These are phyloP conservation scores for Mycosphaerella arachidis DNA, from an alignment of 2,329 filamentous ascomycete genomes.

Conservation along the genomic window DNA sequence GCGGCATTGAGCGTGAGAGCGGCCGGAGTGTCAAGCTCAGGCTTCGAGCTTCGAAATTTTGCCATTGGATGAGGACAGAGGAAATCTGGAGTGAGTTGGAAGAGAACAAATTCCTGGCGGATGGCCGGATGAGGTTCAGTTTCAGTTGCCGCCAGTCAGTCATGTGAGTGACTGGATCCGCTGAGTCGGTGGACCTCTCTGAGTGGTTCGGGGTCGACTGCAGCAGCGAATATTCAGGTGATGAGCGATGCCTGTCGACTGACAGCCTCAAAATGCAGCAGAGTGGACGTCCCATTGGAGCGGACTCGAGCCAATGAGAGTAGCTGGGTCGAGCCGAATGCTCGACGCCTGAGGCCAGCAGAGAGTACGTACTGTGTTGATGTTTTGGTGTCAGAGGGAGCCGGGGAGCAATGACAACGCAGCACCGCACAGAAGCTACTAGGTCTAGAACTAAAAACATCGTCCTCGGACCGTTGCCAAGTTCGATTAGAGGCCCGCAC, in stretches of 20 bases:
- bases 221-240: constrained; percentile 18
- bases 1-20: constrained; percentile 6
- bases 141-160: constrained; percentile 5
- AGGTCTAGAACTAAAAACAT: neutral
- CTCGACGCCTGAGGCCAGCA: neutral
- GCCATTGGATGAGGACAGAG: constrained; percentile 19
- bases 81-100: constrained; percentile 7
- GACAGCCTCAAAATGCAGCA: constrained; percentile 12
- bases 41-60: constrained; percentile 17
- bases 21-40: constrained; percentile 13
- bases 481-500: neutral
- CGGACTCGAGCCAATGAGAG: constrained; percentile 7
- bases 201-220: constrained; percentile 14
- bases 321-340: constrained; percentile 3
- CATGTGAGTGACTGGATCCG: constrained; percentile 17
- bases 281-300: constrained; percentile 11
- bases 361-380: neutral
- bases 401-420: constrained; percentile 5
- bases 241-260: constrained; percentile 15
- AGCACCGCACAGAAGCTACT: constrained; percentile 1
- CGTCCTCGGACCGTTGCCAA: neutral
- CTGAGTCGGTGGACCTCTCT: constrained; percentile 13
- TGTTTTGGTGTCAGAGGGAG: neutral
- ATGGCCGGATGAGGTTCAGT: constrained; percentile 16
- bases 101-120: constrained; percentile 9